Percentiles rank a stretch among this genome's conserved stretches.
These are phyloP conservation scores for Ramicandelaber brevisporus DNA, from an alignment of 192 early-diverging fungal species.

Conservation along the genomic window DNA sequence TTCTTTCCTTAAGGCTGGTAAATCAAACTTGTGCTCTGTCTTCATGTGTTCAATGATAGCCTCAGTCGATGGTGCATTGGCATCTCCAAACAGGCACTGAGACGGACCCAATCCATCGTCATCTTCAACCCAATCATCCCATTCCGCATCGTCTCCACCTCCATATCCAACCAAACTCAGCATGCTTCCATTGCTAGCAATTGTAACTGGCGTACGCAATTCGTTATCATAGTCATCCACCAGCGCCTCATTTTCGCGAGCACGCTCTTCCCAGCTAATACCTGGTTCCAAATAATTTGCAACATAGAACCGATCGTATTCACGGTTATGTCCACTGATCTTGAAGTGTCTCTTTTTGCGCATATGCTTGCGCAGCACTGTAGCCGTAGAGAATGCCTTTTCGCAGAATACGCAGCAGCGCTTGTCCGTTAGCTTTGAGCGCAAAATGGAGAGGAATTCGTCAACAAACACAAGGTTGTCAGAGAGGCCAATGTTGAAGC, in stretches of 20 bases:
- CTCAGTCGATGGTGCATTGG: conserved; percentile 26
- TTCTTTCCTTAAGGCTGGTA: conserved; percentile 21
- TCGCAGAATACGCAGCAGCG: conserved; percentile 90
- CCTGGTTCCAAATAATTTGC: conserved; percentile 79
- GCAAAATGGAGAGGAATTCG: conserved; percentile 54
- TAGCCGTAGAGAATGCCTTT: conserved; percentile 64
- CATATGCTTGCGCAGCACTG: conserved; percentile 86
- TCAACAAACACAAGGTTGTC: conserved; percentile 72
- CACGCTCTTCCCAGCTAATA: conserved; percentile 83
- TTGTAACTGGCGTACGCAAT: conserved; percentile 1
- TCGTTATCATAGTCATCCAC: conserved; percentile 31
- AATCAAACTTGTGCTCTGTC: conserved; percentile 46
- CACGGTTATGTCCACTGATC: conserved; percentile 65
- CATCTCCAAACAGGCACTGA: conserved; percentile 57
- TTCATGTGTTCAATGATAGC: conserved; percentile 47
- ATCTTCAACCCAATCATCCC: conserved; percentile 64
- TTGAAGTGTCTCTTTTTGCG: conserved; percentile 97
- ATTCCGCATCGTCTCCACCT: conserved; percentile 23
- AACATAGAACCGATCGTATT: conserved; percentile 86
- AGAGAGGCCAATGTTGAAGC: conserved; percentile 77
- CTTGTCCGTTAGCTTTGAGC: conserved; percentile 35
- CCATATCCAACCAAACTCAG: conserved; percentile 5
- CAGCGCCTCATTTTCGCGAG: conserved; percentile 49
- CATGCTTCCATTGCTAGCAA: conserved; percentile 1
- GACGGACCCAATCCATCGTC: conserved; percentile 28